These are phyloP conservation scores for Sugiyamaella castrensis DNA, from an alignment of 1,139 yeast species.

Conservation along the genomic window DNA sequence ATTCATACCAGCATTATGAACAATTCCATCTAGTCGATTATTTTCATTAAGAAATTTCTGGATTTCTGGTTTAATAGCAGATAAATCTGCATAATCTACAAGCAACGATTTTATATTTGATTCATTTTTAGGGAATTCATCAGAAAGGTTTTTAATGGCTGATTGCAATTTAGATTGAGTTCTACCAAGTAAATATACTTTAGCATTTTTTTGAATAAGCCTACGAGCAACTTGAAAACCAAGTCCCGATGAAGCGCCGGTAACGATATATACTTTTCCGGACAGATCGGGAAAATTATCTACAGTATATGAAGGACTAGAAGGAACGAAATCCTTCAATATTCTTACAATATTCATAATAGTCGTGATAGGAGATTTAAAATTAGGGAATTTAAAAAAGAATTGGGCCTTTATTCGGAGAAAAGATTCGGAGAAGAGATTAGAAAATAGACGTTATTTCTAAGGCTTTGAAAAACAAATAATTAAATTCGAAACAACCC, in stretches of 20 bases:
- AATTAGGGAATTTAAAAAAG: too few species aligned
- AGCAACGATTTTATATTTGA: slow-evolving; percentile 22
- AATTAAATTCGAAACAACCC: too few species aligned
- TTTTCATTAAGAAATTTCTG: slow-evolving; percentile 35
- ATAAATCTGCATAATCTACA: slow-evolving; percentile 46
- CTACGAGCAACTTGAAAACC: slow-evolving; percentile 29
- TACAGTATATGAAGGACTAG: slow-evolving; percentile 36
- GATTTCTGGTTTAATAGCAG: slow-evolving; percentile 45
- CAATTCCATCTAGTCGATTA: slow-evolving; percentile 42
- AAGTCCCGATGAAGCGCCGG: slow-evolving; percentile 36
- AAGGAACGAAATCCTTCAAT: slow-evolving; percentile 8
- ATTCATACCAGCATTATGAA: slow-evolving; percentile 56
- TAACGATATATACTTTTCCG: slow-evolving; percentile 38
- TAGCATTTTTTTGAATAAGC: slow-evolving; percentile 29
- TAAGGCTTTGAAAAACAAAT: too few species aligned
- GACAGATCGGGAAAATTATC: slow-evolving; percentile 45
- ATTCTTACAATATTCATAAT: slow-evolving; percentile 3
- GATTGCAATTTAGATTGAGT: slow-evolving; percentile 22
- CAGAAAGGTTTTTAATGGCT: slow-evolving; percentile 20
- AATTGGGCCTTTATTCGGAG: too few species aligned
- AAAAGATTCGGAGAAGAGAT: background rate
- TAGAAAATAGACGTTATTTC: too few species aligned
- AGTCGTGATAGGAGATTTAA: too few species aligned
- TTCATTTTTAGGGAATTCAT: slow-evolving; percentile 19
- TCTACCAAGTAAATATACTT: slow-evolving; percentile 32